Base-by-base conservation (phyloP, 2,329 filamentous ascomycete species). In the Botryotinia convoluta region DNA sequence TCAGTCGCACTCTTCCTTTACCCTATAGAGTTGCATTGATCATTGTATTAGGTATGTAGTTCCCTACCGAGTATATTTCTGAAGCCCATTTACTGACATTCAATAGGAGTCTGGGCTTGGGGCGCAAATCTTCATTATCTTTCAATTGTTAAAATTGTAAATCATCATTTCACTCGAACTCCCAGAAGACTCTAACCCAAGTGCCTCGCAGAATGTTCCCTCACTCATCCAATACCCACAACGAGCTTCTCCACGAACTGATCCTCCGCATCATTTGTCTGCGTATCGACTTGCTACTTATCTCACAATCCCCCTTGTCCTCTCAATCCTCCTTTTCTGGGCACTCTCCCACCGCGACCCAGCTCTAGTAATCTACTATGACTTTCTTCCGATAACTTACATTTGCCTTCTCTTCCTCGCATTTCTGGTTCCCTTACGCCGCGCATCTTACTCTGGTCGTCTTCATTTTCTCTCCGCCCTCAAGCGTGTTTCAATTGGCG, bases 21-120 rank as follows among this genome's bases (percentile, higher is more conserved):
- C 95, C 96, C 61, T 97, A 95, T 82, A 91, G 95, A 77, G 90
- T 98, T 74, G 93, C 94, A 74, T 88, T 97, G 78, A 92, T 98
- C 79, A 85, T 96, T 76, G 92, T 97, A 71, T 85, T 97, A 76
- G 95, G 94, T 97, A 86, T 76, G 87, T 59, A 7, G 42, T 67
- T 6, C 39, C 16, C 29, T 67, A 59, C 62, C 65, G 64, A 26
- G 35, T 64, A 48, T 70, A 16, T 10, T 42, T 35, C 39, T 71
- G 68, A 59, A 57, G 72, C 32, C 22, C 37, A 73, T 26, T 68
- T 63, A 68, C 74, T 78, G 65, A 79, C 72, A 63, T 39, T 32
- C 57, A 73, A 74, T 77, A 97, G 94, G 93, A 78, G 91, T 97
- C 80, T 98, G 95, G 95, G 94, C 93, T 81, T 99, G 95, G 94